These are phyloP conservation scores for Canna indica DNA, from an alignment of 176 grass and related monocot species.

Conservation along the genomic window DNA sequence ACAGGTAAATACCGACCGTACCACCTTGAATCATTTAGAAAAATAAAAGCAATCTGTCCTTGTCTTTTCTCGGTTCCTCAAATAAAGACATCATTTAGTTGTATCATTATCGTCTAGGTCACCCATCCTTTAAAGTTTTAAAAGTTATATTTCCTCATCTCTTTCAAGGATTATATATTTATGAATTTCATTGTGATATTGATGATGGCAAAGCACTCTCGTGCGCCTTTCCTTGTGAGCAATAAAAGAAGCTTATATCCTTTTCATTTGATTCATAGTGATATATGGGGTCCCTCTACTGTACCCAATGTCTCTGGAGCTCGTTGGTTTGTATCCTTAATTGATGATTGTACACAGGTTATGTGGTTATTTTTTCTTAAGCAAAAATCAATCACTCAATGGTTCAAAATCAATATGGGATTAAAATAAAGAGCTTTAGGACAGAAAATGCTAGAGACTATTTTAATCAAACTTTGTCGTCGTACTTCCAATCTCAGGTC, in stretches of 20 bases:
- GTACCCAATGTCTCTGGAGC: too few relatives aligned
- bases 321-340: too few relatives aligned
- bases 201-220: neutral
- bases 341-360: too few relatives aligned
- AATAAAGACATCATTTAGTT: too few relatives aligned
- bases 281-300: too few relatives aligned
- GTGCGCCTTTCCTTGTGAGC: neutral
- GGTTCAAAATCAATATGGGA: neutral
- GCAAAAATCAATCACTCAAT: neutral
- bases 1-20: too few relatives aligned
- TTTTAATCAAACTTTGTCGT: neutral
- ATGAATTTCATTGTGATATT: neutral
- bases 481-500: too few relatives aligned
- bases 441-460: neutral
- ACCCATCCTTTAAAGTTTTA: too few relatives aligned
- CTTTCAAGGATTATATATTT: neutral
- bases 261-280: too few relatives aligned
- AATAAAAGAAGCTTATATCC: too few relatives aligned
- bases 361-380: neutral
- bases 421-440: neutral
- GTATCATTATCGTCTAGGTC: too few relatives aligned
- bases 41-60: neutral
- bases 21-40: neutral
- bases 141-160: neutral
- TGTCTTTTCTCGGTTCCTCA: too few relatives aligned